phyloP scores from a whole-genome alignment of 305 asterid genomes.

The Fraxinus latifolia region DNA sequence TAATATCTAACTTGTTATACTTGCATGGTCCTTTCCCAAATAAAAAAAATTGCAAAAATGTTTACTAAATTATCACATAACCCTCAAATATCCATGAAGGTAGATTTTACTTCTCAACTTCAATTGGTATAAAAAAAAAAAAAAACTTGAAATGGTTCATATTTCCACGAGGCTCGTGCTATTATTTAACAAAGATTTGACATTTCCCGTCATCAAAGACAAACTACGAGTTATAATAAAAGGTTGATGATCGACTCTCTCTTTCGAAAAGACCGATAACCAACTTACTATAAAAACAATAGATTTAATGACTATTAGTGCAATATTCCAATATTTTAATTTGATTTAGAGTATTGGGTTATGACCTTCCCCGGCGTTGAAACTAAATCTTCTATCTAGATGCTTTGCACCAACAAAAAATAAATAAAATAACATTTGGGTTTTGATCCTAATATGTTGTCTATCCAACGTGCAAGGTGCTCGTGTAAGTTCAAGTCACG shows the following conservation, averaged over 20 bases:
- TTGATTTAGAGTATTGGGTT: neutral
- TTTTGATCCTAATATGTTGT: neutral
- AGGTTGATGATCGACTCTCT: neutral
- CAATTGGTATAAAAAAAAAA: neutral
- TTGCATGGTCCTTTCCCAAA: neutral
- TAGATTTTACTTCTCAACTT: neutral
- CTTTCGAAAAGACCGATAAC: neutral
- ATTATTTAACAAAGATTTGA: neutral
- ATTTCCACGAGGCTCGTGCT: neutral
- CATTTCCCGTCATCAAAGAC: neutral
- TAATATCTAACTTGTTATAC: neutral
- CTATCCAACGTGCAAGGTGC: neutral
- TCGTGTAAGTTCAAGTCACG: conserved; percentile 5
- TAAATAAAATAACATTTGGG: neutral
- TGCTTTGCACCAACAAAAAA: neutral
- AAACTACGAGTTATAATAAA: neutral
- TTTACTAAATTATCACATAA: neutral
- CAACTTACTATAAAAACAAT: neutral
- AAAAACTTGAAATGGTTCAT: neutral
- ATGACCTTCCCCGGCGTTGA: conserved; percentile 32
- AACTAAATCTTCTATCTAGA: neutral
- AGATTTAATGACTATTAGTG: neutral
- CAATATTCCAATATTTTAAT: neutral
- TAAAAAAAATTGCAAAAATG: neutral
- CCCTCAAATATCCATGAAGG: neutral